Evolutionary conservation across 441 rosid genomes (phyloP).

Genomic region (Flueggea neowawraea): DNA sequence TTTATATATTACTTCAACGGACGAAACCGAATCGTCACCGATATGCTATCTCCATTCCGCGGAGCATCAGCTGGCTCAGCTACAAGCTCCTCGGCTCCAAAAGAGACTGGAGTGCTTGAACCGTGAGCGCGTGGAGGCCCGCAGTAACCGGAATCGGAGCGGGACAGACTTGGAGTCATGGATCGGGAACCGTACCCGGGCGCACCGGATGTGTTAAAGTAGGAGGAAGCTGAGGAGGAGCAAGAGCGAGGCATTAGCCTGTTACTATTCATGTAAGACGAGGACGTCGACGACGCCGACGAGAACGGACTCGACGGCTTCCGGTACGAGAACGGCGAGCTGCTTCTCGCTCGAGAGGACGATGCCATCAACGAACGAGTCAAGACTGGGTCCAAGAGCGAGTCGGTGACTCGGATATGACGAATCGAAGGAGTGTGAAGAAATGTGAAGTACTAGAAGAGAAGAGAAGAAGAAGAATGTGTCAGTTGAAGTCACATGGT

Average conservation of each 20-base stretch:
- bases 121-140: constrained; percentile 40
- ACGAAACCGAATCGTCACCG: constrained; percentile 96
- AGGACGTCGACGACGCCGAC: constrained; percentile 59
- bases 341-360: constrained; percentile 82
- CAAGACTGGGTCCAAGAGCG: constrained; percentile 15
- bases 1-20: constrained; percentile 69
- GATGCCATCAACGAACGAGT: constrained; percentile 50
- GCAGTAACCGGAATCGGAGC: constrained; percentile 47
- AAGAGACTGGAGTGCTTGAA: constrained; percentile 47
- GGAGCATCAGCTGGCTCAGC: constrained; percentile 59
- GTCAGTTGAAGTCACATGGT: constrained; percentile 93
- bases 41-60: constrained; percentile 83
- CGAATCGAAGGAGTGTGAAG: constrained; percentile 9
- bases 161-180: constrained; percentile 66
- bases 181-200: constrained; percentile 61
- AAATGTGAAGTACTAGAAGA: constrained; percentile 12
- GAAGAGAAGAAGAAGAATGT: constrained; percentile 36
- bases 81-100: constrained; percentile 63
- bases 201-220: constrained; percentile 40
- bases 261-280: constrained; percentile 55
- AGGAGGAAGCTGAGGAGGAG: constrained; percentile 75
- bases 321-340: constrained; percentile 79
- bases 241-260: constrained; percentile 77
- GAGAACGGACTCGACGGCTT: constrained; percentile 78
- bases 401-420: constrained; percentile 33